Base-by-base conservation (phyloP, 495 filamentous ascomycete genomes). In the Hypoxylon fragiforme region DNA sequence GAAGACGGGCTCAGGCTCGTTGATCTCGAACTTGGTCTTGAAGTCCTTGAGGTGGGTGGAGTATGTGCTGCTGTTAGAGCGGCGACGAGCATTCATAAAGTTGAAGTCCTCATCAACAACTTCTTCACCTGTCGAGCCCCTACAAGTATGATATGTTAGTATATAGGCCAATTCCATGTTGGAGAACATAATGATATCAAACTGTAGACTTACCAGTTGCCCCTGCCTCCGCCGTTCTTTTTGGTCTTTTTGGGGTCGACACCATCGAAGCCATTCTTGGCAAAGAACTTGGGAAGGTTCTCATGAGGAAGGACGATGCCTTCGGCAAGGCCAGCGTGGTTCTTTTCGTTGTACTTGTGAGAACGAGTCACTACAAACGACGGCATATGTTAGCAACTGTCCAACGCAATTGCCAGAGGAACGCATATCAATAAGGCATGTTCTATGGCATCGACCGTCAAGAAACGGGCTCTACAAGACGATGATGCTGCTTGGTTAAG, bases 41-140 rank as follows among this genome's bases (percentile, higher is more conserved):
- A 98, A 97, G 79, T 98, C 92, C 83, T 97, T 96, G 61, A 90
- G 85, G 82, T 92, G 95, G 81, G 96, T 96, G 55, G 87, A 82
- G 53, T 86, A 77, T 47, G 81, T 80, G 74, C 86, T 92, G 73
- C 86, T 92, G 74, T 96, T 97, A 67, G 90, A 92, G 61, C 88
- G 92, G 70, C 92, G 92, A 56, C 92, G 90, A 30, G 90, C 79
- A 63, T 96, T 95, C 74, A 78, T 79, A 47, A 92, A 81, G 64
- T 85, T 91, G 75, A 90, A 95, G 19, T 77, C 74, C 56, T 85
- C 85, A 63, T 95, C 90, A 54, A 91, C 79, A 32, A 89, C 76
- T 74, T 97, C 92, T 35, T 88, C 88, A 34, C 91, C 94, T 32
- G 81, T 79, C 46, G 80, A 81, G 58, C 92, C 92, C 92, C 92